Evolutionary conservation across 1,139 yeast genomes (phyloP).

Genomic region (Williopsis jadinii): DNA sequence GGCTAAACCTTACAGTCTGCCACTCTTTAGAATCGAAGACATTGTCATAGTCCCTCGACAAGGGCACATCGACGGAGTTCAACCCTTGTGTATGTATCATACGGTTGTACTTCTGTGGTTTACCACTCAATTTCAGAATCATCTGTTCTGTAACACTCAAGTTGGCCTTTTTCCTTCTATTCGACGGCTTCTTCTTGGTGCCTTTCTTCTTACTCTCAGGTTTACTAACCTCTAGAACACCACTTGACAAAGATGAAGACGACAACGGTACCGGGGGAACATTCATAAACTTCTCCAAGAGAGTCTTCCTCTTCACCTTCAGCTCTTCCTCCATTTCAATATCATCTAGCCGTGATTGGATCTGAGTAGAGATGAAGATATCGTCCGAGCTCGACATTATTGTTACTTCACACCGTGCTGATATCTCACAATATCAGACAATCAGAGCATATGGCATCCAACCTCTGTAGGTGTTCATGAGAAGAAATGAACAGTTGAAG

Average conservation of each 20-base stretch:
- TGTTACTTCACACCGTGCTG: too few species aligned
- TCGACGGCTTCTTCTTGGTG: background rate
- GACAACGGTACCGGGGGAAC: background rate
- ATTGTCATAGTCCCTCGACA: too few species aligned
- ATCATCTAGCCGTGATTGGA: constrained; percentile 17
- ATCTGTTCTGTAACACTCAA: constrained; percentile 7
- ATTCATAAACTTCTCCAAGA: constrained; percentile 4
- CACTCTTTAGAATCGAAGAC: too few species aligned
- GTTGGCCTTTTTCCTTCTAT: constrained; percentile 3
- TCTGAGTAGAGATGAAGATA: constrained; percentile 18
- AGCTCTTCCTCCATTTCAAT: constrained; percentile 10
- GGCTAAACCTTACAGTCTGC: too few species aligned
- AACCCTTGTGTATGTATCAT: too few species aligned
- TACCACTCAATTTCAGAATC: constrained; percentile 7
- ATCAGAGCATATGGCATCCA: too few species aligned
- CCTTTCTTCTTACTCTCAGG: background rate
- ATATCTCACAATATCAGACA: too few species aligned
- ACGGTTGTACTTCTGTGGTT: constrained; percentile 1
- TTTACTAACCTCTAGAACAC: background rate
- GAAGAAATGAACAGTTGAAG: too few species aligned
- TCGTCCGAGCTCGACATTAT: constrained; percentile 1
- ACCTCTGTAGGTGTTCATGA: too few species aligned
- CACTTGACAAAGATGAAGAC: background rate
- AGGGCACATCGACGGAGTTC: too few species aligned
- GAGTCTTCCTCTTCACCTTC: background rate